These are phyloP conservation scores for Diatrype stigma DNA, from an alignment of 2,329 filamentous ascomycete genomes.

Conservation along the genomic window DNA sequence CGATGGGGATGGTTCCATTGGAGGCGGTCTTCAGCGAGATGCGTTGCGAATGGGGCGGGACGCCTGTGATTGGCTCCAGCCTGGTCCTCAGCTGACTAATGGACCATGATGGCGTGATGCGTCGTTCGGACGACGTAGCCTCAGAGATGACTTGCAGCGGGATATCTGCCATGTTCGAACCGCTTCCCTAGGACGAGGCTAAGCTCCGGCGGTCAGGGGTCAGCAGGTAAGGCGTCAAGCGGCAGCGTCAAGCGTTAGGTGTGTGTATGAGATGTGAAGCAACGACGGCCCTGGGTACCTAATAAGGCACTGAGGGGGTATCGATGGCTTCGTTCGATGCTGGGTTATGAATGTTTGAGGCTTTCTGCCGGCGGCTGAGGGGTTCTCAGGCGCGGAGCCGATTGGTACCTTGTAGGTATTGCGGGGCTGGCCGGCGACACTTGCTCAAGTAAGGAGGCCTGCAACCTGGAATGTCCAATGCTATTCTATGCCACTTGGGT, in stretches of 20 bases:
- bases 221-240: neutral
- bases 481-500: neutral
- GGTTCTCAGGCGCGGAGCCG: neutral
- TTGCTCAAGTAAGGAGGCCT: neutral
- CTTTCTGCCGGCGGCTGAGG: neutral
- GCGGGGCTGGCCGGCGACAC: neutral
- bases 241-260: no score
- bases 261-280: neutral
- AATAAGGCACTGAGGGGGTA: no score
- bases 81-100: slow-evolving; percentile 79
- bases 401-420: neutral
- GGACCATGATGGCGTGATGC: slow-evolving; percentile 88
- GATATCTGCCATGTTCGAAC: slow-evolving; percentile 61
- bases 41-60: slow-evolving; percentile 75
- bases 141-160: slow-evolving; percentile 72
- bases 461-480: neutral
- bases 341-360: no score
- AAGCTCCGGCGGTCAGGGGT: neutral
- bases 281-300: no score
- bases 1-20: slow-evolving; percentile 60
- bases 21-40: slow-evolving; percentile 65
- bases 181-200: slow-evolving; percentile 7
- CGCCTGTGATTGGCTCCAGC: slow-evolving; percentile 88
- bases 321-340: no score
- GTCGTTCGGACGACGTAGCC: slow-evolving; percentile 78